These are phyloP conservation scores for Aspergillus taichungensis DNA, from an alignment of 495 filamentous ascomycete genomes.

Conservation along the genomic window DNA sequence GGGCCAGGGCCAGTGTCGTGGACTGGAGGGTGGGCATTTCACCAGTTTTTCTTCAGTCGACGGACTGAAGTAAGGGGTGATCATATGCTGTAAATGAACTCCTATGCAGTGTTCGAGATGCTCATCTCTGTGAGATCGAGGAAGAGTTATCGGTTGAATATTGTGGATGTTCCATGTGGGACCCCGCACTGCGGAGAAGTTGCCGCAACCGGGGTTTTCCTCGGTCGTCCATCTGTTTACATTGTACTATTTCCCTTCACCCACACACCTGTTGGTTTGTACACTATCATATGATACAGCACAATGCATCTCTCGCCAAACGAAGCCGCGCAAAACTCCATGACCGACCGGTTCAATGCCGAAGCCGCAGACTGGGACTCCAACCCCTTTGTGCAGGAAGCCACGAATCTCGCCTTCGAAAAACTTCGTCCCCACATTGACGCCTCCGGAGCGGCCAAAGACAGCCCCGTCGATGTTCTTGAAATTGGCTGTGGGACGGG, in stretches of 20 bases:
- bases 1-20: conserved; percentile 7
- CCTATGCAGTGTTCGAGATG: too few species aligned
- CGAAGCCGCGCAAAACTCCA: background rate
- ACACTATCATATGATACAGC: background rate
- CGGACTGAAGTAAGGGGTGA: background rate
- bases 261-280: background rate
- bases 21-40: background rate
- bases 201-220: too few species aligned
- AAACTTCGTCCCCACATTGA: conserved; percentile 8
- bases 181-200: too few species aligned
- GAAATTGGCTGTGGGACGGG: conserved; percentile 53
- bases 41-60: background rate
- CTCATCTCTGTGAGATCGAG: too few species aligned
- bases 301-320: background rate
- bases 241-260: too few species aligned
- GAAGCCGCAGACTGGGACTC: conserved; percentile 17
- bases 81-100: too few species aligned
- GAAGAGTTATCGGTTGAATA: too few species aligned
- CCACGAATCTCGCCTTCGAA: conserved; percentile 10
- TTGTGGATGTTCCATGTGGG: too few species aligned
- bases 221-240: too few species aligned
- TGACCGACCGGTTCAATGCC: conserved; percentile 15
- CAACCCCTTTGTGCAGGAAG: conserved; percentile 11
- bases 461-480: conserved; percentile 28
- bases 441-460: background rate